A percentile compares a stretch with the other conserved stretches of the same genome.
These are phyloP conservation scores for Pseudozyma pruni DNA, from an alignment of 1,284 basidiomycete genomes.

Conservation along the genomic window DNA sequence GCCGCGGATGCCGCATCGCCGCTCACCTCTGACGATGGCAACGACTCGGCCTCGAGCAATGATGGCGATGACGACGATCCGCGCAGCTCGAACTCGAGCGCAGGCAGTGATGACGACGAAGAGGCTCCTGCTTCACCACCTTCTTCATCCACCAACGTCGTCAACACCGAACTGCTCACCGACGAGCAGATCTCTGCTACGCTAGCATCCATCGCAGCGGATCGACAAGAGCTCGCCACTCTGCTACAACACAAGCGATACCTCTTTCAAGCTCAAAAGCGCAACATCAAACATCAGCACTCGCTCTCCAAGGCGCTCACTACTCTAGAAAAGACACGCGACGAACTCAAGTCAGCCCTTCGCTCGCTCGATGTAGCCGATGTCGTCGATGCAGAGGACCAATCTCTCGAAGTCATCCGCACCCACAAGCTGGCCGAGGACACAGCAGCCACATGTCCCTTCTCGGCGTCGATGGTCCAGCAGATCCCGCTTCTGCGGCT, in stretches of 20 bases:
- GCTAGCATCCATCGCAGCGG: conserved; percentile 22
- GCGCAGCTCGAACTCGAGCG: not conserved
- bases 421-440: conserved; percentile 8
- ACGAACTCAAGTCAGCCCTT: conserved; percentile 38
- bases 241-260: conserved; percentile 10
- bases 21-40: not conserved
- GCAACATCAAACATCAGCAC: conserved; percentile 18
- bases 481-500: conserved; percentile 28
- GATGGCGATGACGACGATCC: not conserved
- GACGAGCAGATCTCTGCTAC: conserved; percentile 17
- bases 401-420: conserved; percentile 44
- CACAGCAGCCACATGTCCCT: conserved; percentile 16
- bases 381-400: conserved; percentile 44
- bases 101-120: not conserved
- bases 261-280: conserved; percentile 14
- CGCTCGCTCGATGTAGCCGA: conserved; percentile 38
- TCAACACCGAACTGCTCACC: not conserved
- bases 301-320: conserved; percentile 9
- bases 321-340: conserved; percentile 15
- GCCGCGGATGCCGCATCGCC: not conserved
- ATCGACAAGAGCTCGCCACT: conserved; percentile 26
- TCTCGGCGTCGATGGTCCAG: conserved; percentile 22
- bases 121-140: not conserved
- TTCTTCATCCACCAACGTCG: not conserved
- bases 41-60: not conserved